Evolutionary conservation across 129 eudicot genomes (phyloP), one percentile per base, ranked within the genome.

Genomic region (Cynara cardunculus): DNA sequence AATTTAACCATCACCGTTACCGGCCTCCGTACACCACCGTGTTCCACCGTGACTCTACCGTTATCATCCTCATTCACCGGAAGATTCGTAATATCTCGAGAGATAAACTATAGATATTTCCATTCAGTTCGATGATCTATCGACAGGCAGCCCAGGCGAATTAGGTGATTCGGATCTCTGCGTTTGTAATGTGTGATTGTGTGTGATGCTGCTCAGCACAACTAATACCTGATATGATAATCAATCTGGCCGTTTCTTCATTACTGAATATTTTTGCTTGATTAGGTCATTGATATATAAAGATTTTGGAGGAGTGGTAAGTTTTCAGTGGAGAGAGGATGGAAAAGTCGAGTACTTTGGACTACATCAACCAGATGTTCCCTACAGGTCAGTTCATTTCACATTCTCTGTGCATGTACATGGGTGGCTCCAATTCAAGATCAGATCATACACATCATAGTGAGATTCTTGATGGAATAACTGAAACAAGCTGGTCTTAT

Each of bases 351-450:
- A 91, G 89, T 80, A 93, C 98, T 74, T 69, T 96, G 89, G 98
- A 96, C 74, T 93, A 96, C 86, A 96, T 96, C 79, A 96, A 96
- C 82, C 97, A 93, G 88, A 96, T 92, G 97, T 96, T 96, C 28
- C 99, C 99, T 69, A 92, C 99, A 80, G 99, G 99, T 92, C 56
- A 66, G 72, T 19, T 85, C 28, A 65, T 44, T 31, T 79, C 56
- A 3, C 21, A 6, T 37, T 83, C 8, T 21, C 8, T 53, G 25
- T 41, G 64, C 46, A 1, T 72, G 19, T 78, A n/a, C 64, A 35
- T 70, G 25, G 71, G 16, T 37, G 39, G 64, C 71, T 81, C 69
- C n/a, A 41, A 28, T 71, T 61, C 25, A 13, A 41, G 70, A 78
- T 71, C 79, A 37, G 86, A 77, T 83, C 86, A 70, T 67, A 59